Evolutionary conservation across 805 yeast genomes (phyloP).

Genomic region (Tetrapisispora phaffii): DNA sequence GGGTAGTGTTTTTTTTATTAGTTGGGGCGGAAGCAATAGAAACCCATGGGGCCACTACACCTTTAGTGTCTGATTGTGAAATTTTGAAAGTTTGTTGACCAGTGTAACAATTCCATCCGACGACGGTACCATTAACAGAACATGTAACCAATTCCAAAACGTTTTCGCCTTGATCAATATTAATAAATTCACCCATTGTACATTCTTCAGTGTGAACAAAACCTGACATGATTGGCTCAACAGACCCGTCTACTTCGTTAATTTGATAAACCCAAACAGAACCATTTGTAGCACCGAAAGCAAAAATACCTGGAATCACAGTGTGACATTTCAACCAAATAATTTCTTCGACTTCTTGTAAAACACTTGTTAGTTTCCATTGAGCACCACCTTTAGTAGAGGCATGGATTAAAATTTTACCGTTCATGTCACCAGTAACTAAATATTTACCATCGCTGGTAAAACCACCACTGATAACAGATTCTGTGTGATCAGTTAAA

Average conservation of each 20-base stretch:
- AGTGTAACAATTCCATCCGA: slow-evolving; percentile 84
- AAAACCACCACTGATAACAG: slow-evolving; percentile 77
- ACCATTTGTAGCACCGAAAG: slow-evolving; percentile 88
- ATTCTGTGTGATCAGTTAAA: slow-evolving; percentile 74
- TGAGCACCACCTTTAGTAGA: slow-evolving; percentile 68
- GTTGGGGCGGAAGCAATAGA: slow-evolving; percentile 41
- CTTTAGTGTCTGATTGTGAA: slow-evolving; percentile 57
- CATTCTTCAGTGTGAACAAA: slow-evolving; percentile 75
- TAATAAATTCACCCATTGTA: slow-evolving; percentile 68
- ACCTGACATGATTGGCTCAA: slow-evolving; percentile 68
- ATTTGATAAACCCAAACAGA: slow-evolving; percentile 89
- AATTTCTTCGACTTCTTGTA: slow-evolving; percentile 86
- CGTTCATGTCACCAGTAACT: slow-evolving; percentile 92
- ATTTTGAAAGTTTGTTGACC: slow-evolving; percentile 60
- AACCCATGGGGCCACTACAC: slow-evolving; percentile 83
- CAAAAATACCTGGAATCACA: slow-evolving; percentile 57
- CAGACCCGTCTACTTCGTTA: slow-evolving; percentile 37
- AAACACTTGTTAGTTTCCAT: slow-evolving; percentile 61
- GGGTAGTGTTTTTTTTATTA: slow-evolving; percentile 36
- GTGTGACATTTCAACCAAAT: slow-evolving; percentile 81
- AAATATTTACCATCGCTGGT: slow-evolving; percentile 74
- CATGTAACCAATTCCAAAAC: slow-evolving; percentile 61
- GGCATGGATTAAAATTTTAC: slow-evolving; percentile 66
- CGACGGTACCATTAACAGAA: slow-evolving; percentile 77
- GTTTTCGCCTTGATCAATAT: slow-evolving; percentile 42